Conservation (phyloP, 306 rosid genomes). For the Gillenia trifoliata region DNA sequence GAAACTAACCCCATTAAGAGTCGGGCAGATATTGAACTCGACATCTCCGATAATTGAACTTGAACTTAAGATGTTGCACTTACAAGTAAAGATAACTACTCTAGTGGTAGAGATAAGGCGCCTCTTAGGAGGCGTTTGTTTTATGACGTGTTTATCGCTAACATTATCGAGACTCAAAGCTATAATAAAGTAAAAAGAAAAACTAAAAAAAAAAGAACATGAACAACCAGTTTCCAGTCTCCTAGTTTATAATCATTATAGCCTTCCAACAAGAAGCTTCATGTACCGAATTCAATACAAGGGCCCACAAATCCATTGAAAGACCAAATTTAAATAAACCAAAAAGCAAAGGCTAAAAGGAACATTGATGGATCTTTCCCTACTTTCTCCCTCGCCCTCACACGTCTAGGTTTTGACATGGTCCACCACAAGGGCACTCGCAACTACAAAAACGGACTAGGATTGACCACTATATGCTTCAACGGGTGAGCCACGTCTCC, state of each 20-base stretch:
- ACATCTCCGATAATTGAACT: too few relatives aligned
- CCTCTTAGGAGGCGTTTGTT: too few relatives aligned
- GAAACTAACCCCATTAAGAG: too few relatives aligned
- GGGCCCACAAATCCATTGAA: slow-evolving; percentile 4
- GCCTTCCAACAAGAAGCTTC: slow-evolving; percentile 9
- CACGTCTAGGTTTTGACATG: not conserved
- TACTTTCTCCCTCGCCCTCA: not conserved
- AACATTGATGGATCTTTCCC: not conserved
- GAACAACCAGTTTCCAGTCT: not conserved
- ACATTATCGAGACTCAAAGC: too few relatives aligned
- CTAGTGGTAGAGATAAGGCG: too few relatives aligned
- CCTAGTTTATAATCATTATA: not conserved
- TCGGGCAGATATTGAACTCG: too few relatives aligned
- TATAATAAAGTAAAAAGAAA: too few relatives aligned
- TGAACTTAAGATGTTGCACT: too few relatives aligned
- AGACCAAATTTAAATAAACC: not conserved
- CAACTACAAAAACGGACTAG: slow-evolving; percentile 23
- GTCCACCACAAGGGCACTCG: not conserved
- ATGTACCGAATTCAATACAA: slow-evolving; percentile 1
- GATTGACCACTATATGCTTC: slow-evolving; percentile 64
- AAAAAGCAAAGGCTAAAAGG: not conserved
- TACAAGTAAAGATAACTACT: too few relatives aligned
- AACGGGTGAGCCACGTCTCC: slow-evolving; percentile 54
- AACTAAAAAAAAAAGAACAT: not conserved
- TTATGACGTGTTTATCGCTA: too few relatives aligned